phyloP scores from a whole-genome alignment of 768 basidiomycete species.

The Termitomyces sp. region DNA sequence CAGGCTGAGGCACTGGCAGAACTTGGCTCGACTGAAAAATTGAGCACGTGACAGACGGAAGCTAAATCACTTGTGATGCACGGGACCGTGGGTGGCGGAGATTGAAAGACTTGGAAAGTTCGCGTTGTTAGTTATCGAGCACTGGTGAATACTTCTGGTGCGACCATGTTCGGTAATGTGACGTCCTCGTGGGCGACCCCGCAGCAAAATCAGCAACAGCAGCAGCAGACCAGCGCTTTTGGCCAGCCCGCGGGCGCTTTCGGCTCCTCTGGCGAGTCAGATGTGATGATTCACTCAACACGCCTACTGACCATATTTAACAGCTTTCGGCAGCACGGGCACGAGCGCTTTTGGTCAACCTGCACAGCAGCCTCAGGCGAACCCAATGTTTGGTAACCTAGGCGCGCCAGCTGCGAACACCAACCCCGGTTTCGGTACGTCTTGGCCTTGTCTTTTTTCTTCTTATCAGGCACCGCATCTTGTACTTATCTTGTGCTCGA shows the following conservation, averaged over 20 bases:
- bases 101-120: constrained; percentile 30
- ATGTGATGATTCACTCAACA: constrained; percentile 20
- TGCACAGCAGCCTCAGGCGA: constrained; percentile 57
- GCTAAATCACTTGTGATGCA: constrained; percentile 8
- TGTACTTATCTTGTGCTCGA: constrained; percentile 18
- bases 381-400: constrained; percentile 80
- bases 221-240: constrained; percentile 61
- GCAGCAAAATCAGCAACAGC: constrained; percentile 62
- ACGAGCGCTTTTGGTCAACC: constrained; percentile 58
- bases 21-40: constrained; percentile 24
- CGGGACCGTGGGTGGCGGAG: constrained; percentile 32
- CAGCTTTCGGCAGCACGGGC: constrained; percentile 53
- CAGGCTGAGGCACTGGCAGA: constrained; percentile 4
- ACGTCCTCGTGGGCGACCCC: constrained; percentile 69
- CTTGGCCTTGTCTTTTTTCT: constrained; percentile 15
- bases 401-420: constrained; percentile 34
- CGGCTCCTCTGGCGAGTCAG: constrained; percentile 50
- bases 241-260: constrained; percentile 63
- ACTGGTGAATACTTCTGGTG: neutral
- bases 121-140: constrained; percentile 13
- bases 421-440: constrained; percentile 44
- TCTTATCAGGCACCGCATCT: constrained; percentile 11
- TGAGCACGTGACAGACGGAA: constrained; percentile 30
- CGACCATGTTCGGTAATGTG: constrained; percentile 62
- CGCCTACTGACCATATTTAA: constrained; percentile 18